These are phyloP conservation scores for Colletotrichum chrysophilum DNA, from an alignment of 2,329 filamentous ascomycete genomes.

Conservation along the genomic window DNA sequence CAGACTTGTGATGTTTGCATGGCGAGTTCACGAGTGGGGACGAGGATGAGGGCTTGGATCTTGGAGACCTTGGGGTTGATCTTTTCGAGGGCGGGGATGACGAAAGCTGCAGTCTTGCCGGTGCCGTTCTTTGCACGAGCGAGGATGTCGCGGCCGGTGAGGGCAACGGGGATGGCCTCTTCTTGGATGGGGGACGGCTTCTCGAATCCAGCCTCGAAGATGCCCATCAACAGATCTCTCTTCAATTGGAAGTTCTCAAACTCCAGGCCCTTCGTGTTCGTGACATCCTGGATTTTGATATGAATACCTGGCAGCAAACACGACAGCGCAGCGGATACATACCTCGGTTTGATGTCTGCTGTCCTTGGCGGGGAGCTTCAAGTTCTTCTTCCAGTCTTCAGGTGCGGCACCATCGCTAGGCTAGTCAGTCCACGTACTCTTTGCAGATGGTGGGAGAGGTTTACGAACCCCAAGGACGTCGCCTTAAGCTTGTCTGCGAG, in stretches of 20 bases:
- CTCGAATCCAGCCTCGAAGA: slow-evolving; percentile 98
- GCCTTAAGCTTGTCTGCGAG: slow-evolving; percentile 50
- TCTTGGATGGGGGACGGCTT: slow-evolving; percentile 99
- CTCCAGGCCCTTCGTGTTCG: slow-evolving; percentile 94
- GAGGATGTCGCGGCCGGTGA: slow-evolving; percentile 93
- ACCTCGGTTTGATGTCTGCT: slow-evolving; percentile 83
- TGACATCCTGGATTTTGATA: slow-evolving; percentile 76
- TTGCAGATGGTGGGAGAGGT: neutral
- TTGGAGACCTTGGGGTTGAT: slow-evolving; percentile 97
- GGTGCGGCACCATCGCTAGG: slow-evolving; percentile 53
- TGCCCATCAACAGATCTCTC: slow-evolving; percentile 96
- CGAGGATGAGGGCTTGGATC: slow-evolving; percentile 94
- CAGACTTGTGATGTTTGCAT: slow-evolving; percentile 99
- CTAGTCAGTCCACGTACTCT: slow-evolving; percentile 36
- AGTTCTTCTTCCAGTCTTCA: slow-evolving; percentile 75
- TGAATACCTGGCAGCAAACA: neutral
- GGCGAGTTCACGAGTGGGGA: slow-evolving; percentile 94
- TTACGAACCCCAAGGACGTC: slow-evolving; percentile 44
- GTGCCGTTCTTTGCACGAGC: slow-evolving; percentile 98
- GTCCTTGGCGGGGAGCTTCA: slow-evolving; percentile 77
- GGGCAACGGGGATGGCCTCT: slow-evolving; percentile 95
- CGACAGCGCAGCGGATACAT: slow-evolving; percentile 25
- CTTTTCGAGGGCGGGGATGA: slow-evolving; percentile 92
- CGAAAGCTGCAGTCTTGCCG: slow-evolving; percentile 97
- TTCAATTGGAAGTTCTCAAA: slow-evolving; percentile 98